phyloP scores from a whole-genome alignment of 768 basidiomycete genomes.

The Macrolepiota albuminosa region DNA sequence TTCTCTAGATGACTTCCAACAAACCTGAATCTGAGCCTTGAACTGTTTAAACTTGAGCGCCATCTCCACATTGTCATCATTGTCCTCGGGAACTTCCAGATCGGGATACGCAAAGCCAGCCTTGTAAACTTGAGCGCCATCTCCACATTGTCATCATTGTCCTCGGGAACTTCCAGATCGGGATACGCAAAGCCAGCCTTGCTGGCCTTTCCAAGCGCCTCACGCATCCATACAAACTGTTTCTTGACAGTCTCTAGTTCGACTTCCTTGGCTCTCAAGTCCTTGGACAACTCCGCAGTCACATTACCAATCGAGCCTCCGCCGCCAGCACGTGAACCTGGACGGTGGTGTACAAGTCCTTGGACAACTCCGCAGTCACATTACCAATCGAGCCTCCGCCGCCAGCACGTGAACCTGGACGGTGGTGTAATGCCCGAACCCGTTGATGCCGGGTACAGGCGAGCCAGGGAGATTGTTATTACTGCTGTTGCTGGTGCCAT shows the following conservation, averaged over 20 bases:
- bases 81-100: constrained; percentile 26
- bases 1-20: constrained; percentile 16
- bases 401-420: constrained; percentile 34
- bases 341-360: constrained; percentile 49
- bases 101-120: constrained; percentile 68
- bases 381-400: constrained; percentile 58
- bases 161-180: constrained; percentile 32
- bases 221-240: constrained; percentile 83
- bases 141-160: constrained; percentile 52
- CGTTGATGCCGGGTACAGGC: constrained; percentile 45
- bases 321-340: constrained; percentile 32
- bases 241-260: constrained; percentile 75
- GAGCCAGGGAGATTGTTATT: constrained; percentile 33
- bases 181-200: constrained; percentile 73
- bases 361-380: constrained; percentile 68
- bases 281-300: constrained; percentile 70
- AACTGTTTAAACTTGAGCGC: constrained; percentile 84
- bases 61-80: constrained; percentile 60
- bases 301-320: constrained; percentile 63
- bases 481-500: constrained; percentile 6
- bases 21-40: constrained; percentile 80
- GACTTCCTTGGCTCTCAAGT: constrained; percentile 76
- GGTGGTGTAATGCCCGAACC: constrained; percentile 36
- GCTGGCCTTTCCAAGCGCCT: constrained; percentile 69
- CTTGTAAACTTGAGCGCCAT: constrained; percentile 75